Evolutionary conservation across 345 rosid genomes (phyloP).

Genomic region (Eucalyptus decipiens): DNA sequence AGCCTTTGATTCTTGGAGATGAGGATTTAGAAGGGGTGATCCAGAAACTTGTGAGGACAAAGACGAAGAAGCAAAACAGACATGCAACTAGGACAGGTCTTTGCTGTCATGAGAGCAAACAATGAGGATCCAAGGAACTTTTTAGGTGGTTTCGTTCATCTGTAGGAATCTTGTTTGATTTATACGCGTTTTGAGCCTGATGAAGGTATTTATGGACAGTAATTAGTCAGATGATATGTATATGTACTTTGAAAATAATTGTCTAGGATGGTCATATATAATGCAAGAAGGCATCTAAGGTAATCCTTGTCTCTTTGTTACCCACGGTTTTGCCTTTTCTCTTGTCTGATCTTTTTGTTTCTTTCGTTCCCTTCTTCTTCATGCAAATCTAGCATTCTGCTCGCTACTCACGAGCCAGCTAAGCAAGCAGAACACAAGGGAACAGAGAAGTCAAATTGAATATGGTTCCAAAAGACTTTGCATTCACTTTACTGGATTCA

Average conservation of each 20-base stretch:
- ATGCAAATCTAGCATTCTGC: background rate
- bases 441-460: background rate
- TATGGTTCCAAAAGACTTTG: background rate
- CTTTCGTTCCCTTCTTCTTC: background rate
- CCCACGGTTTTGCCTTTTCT: background rate
- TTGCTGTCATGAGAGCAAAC: background rate
- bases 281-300: background rate
- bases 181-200: background rate
- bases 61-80: background rate
- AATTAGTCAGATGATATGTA: background rate
- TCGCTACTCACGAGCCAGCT: background rate
- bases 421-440: background rate
- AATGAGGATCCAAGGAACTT: background rate
- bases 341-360: background rate
- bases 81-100: background rate
- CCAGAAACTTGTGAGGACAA: background rate
- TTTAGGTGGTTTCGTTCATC: background rate
- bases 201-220: background rate
- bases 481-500: background rate
- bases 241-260: background rate
- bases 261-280: background rate
- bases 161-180: background rate
- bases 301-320: background rate
- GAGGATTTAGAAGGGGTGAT: background rate
- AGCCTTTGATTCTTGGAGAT: background rate